Evolutionary conservation across 257 asterid species (phyloP), one percentile per base, ranked within the genome.

Genomic region (Ajuga chamaepitys): DNA sequence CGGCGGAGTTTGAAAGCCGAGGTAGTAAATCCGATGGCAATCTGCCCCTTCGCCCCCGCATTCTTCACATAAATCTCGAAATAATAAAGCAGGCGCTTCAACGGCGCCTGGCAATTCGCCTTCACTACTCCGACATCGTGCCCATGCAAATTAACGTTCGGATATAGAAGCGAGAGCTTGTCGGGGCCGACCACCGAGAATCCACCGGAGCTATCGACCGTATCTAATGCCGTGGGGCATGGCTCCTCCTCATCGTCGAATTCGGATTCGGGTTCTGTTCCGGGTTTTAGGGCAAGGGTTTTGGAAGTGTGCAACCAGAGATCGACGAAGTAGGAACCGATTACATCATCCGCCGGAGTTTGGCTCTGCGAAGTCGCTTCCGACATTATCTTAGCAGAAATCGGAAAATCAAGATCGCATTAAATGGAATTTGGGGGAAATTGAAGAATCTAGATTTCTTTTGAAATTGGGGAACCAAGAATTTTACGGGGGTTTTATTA

Each of bases 61-160:
- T 76, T 82, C 84, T 82, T 84, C 16, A 89, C 97, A 50, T 20
- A 60, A 60, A 89, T 87, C 86, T 93, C 98, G 22, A 93, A 93
- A 72, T 89, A 93, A 71, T 85, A 92, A 12, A 89, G 64, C 69
- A 94, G 68, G 42, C 95, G 71, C 76, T 86, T 88, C 34, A 74
- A 71, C 32, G 99, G 99, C 4, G 97, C 97, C 13, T 91, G 78
- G 32, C 77, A 80, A 80, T 94, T 82, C 45, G 97, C 95, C 71
- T 90, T 91, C 64, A 88, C 99, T 32, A 83, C 91, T 30, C 99
- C 99, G 12, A 94, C 97, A 46, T 94, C 97, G 71, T 89, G 88
- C 5, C 85, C 92, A 74, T 94, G 97, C 75, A 80, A 68, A 70
- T 85, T 64, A 22, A 67, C 85, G 59, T 2, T 82, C 3, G 95